Base-by-base conservation (phyloP, 2,329 filamentous ascomycete species). In the Rutstroemia sp. region DNA sequence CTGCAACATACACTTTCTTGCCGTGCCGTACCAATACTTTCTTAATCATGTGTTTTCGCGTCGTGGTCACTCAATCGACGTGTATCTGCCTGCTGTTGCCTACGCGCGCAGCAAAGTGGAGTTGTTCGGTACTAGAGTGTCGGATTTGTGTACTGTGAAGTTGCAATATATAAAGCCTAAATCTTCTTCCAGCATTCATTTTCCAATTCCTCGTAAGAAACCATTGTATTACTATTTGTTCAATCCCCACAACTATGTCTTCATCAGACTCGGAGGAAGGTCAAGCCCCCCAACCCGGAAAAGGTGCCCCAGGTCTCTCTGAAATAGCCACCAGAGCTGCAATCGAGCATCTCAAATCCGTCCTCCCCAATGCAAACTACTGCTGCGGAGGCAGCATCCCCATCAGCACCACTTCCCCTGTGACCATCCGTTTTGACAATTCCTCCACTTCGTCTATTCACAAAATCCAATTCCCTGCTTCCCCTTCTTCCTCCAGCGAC, bases 331-430 rank as follows among this genome's bases (percentile, higher is more conserved):
- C 42, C 42, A 10, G 19, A 45, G 42, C 42, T 10, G 19, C 42
- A 23, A 45, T 45, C 12, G 42, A 45, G 42, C 42, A 45, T 45
- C 19, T 53, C 58, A 41, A 49, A 45, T 21, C n/a, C 4, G 42
- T 45, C 19, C 42, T 45, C 19, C 42, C 56, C 16, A 46, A 50
- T 16, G 58, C 58, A 3, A 59, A 55, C 18, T 64, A 61, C 41
- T 64, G 62, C 19, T 59, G 57, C 39, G 62, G 61, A 21, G 61
- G 62, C 14, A 58, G 25, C n/a, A 54, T 60, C 18, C 59, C 59
- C 2, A 56, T 61, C 37, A 52, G 45, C 39, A 10, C 44, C 45
- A 7, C 25, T 1, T 49, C 23, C 6, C 58, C 62, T 39, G 39
- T 63, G 5, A 53, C 38, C 2, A 19, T 64, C 8, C 55, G 62